These are phyloP conservation scores for Exserohilum rostratum DNA, from an alignment of 2,329 filamentous ascomycete genomes.

Conservation along the genomic window DNA sequence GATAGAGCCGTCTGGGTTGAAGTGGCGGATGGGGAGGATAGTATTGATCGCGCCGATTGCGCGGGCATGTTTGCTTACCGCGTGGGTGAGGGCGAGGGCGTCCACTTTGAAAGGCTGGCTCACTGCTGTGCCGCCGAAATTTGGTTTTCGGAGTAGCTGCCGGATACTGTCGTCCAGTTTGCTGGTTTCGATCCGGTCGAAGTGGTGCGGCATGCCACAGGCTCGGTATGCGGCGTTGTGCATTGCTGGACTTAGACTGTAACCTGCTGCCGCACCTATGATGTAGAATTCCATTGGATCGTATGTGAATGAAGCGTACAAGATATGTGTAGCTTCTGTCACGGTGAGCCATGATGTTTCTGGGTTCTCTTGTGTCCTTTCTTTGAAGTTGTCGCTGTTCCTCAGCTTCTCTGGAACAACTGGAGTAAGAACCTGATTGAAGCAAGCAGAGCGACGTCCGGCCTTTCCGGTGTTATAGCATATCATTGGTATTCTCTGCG, in stretches of 20 bases:
- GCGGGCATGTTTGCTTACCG: constrained; percentile 71
- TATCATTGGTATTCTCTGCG: constrained; percentile 60
- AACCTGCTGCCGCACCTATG: constrained; percentile 74
- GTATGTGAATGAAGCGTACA: constrained; percentile 70
- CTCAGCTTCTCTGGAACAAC: constrained; percentile 61
- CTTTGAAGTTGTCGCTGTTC: constrained; percentile 36
- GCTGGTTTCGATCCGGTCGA: constrained; percentile 65
- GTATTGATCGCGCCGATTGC: constrained; percentile 80
- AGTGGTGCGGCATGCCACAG: constrained; percentile 71
- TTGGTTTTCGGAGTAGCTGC: constrained; percentile 65
- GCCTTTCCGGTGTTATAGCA: constrained; percentile 68
- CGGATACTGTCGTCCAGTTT: constrained; percentile 64
- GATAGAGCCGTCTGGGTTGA: constrained; percentile 61
- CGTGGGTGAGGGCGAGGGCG: constrained; percentile 66
- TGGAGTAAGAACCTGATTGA: constrained; percentile 68
- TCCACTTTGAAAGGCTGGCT: constrained; percentile 76
- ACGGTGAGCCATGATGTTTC: constrained; percentile 63
- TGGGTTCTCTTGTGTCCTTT: constrained; percentile 41
- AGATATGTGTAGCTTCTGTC: constrained; percentile 66
- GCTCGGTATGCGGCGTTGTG: constrained; percentile 72
- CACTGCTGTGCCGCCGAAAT: constrained; percentile 74
- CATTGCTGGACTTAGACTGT: constrained; percentile 78
- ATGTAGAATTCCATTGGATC: constrained; percentile 75
- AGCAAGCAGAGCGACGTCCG: constrained; percentile 68
- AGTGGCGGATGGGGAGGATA: constrained; percentile 70